A percentile compares a stretch with the other conserved stretches of the same genome.
These are phyloP conservation scores for Rhynchospora tenuis DNA, from an alignment of 176 grass and related monocot genomes.

Conservation along the genomic window DNA sequence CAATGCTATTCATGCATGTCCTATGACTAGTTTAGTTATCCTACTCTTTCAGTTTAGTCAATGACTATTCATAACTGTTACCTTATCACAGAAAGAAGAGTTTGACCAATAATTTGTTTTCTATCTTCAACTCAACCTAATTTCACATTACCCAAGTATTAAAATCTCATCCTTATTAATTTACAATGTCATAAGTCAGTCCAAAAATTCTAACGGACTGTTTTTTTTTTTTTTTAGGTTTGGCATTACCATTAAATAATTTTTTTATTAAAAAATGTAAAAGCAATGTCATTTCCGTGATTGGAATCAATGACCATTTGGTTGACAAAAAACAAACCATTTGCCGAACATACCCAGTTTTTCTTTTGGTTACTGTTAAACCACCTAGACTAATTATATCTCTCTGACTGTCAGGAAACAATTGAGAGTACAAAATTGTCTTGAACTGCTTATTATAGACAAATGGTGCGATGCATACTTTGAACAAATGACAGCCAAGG, in stretches of 20 bases:
- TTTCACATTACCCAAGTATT: not conserved
- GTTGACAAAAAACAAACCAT: too few species aligned
- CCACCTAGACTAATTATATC: not conserved
- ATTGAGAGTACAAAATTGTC: not conserved
- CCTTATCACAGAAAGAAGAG: not conserved
- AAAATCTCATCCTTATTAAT: not conserved
- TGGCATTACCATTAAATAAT: too few species aligned
- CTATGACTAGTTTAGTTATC: not conserved
- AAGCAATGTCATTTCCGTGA: too few species aligned
- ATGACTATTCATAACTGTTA: not conserved
- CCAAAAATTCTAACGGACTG: not conserved
- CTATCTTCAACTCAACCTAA: not conserved
- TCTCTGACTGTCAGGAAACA: not conserved
- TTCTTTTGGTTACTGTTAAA: not conserved
- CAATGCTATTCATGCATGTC: not conserved
- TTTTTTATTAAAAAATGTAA: too few species aligned
- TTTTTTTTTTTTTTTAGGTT: not conserved
- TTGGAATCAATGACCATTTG: too few species aligned
- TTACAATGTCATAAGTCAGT: not conserved
- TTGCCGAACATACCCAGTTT: too few species aligned
- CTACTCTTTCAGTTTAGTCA: too few species aligned
- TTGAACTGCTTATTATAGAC: not conserved
- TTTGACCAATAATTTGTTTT: not conserved
- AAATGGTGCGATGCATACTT: not conserved
- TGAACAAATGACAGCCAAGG: not conserved